Evolutionary conservation across 108 stramenopile species (phyloP).

Genomic region (Discostella stelligeroides): DNA sequence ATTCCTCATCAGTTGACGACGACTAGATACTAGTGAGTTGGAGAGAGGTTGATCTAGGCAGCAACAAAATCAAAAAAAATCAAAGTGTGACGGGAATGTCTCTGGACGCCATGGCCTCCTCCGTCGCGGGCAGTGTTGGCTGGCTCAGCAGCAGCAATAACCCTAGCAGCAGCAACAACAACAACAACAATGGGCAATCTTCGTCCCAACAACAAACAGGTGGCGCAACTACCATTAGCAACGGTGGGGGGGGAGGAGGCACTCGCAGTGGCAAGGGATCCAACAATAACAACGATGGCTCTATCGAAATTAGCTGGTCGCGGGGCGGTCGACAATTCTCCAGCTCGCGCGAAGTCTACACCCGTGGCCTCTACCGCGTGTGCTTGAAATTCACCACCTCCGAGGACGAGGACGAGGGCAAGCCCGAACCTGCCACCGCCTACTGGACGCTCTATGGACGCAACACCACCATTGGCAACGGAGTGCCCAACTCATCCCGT

Average conservation of each 20-base stretch:
- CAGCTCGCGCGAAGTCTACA: conserved; percentile 83
- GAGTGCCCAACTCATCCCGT: conserved; percentile 64
- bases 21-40: too few species aligned
- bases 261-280: conserved; percentile 3
- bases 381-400: conserved; percentile 92
- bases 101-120: conserved; percentile 21
- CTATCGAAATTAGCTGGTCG: conserved; percentile 57
- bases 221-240: neutral
- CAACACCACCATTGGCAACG: conserved; percentile 87
- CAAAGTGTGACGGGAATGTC: neutral
- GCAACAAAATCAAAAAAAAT: too few species aligned
- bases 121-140: conserved; percentile 10
- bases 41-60: too few species aligned
- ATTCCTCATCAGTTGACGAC: too few species aligned
- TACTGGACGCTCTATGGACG: conserved; percentile 87
- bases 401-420: conserved; percentile 91
- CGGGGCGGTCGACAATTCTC: conserved; percentile 83
- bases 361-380: conserved; percentile 75
- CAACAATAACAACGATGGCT: conserved; percentile 3
- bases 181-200: neutral
- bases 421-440: conserved; percentile 89
- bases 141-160: conserved; percentile 8
- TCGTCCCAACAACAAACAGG: neutral
- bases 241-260: conserved; percentile 8
- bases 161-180: conserved; percentile 17